Conservation (phyloP, 169 alveolate genomes). For the Plasmodium knowlesi region DNA sequence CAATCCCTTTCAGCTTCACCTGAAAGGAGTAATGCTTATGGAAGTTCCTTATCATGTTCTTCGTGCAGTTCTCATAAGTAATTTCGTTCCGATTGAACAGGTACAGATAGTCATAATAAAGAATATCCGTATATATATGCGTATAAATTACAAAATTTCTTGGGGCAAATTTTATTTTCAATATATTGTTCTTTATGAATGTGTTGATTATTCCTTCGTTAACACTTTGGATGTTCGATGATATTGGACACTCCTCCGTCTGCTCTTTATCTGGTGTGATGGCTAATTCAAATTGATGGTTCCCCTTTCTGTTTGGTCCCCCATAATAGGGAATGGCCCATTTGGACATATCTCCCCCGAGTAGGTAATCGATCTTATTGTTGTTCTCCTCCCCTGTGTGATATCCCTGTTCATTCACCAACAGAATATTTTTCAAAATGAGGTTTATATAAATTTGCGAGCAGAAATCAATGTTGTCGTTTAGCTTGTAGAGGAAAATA, state of each 20-base stretch:
- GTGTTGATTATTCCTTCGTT: constrained; percentile 31
- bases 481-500: constrained; percentile 55
- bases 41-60: constrained; percentile 11
- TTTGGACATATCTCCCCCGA: neutral
- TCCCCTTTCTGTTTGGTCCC: neutral
- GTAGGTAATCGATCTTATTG: neutral
- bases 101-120: constrained; percentile 66
- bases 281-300: neutral
- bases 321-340: too few species aligned
- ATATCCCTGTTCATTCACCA: neutral
- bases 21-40: constrained; percentile 20
- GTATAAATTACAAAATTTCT: constrained; percentile 39
- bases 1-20: constrained; percentile 51
- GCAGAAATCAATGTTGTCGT: constrained; percentile 72
- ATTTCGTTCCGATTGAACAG: constrained; percentile 32
- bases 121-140: constrained; percentile 68
- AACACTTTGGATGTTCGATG: constrained; percentile 32
- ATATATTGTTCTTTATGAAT: constrained; percentile 43
- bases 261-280: neutral
- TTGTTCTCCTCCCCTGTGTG: neutral
- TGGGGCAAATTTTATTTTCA: constrained; percentile 27
- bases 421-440: constrained; percentile 52
- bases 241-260: constrained; percentile 2
- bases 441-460: constrained; percentile 69
- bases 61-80: constrained; percentile 13